Conservation (phyloP, 1,139 yeast genomes). For the Wickerhamiella infanticola region DNA sequence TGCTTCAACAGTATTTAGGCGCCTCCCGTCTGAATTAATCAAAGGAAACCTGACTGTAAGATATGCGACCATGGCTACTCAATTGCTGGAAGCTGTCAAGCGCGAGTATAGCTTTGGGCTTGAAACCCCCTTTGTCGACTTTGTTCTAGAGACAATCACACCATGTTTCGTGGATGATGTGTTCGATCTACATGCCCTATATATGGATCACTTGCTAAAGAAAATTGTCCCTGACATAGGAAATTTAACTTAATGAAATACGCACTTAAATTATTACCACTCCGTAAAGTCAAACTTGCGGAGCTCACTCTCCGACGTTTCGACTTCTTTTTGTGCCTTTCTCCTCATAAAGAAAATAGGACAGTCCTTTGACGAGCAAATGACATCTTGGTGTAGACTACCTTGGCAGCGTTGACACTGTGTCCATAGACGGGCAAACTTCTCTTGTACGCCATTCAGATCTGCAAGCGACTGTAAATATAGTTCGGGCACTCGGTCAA, state of each 20-base stretch:
- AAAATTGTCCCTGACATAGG: too few species aligned
- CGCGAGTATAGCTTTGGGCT: background rate
- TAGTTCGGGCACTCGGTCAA: conserved; percentile 54
- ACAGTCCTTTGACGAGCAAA: conserved; percentile 91
- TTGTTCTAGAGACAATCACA: background rate
- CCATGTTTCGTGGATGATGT: background rate
- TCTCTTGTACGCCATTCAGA: conserved; percentile 65
- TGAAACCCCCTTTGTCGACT: background rate
- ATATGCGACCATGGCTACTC: background rate
- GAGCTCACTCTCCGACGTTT: conserved; percentile 51
- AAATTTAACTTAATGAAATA: too few species aligned
- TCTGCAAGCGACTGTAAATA: conserved; percentile 67
- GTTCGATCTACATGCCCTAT: background rate
- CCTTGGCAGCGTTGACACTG: conserved; percentile 98
- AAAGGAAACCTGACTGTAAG: background rate
- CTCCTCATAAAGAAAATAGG: conserved; percentile 96
- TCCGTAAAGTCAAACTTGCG: conserved; percentile 52
- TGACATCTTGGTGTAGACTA: conserved; percentile 83
- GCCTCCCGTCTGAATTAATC: background rate
- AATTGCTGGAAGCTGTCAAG: background rate
- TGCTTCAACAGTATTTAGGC: too few species aligned
- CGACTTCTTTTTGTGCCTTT: conserved; percentile 80
- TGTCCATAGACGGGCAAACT: conserved; percentile 87
- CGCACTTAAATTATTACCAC: conserved; percentile 27
- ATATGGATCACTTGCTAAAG: too few species aligned